Evolutionary conservation across 345 rosid genomes (phyloP).

Genomic region (Lumnitzera racemosa): DNA sequence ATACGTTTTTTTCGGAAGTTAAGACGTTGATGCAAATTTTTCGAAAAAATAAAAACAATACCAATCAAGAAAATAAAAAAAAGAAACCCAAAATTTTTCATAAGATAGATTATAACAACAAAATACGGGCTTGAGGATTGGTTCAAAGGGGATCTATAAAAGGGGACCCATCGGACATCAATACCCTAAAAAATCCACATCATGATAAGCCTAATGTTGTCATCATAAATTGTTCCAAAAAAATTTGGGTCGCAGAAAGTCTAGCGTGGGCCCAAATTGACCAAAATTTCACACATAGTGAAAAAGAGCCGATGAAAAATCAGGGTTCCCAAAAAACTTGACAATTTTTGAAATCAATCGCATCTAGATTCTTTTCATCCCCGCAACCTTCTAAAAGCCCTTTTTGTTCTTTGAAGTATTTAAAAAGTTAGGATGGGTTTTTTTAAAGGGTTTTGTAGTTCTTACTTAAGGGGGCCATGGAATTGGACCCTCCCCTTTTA

Average conservation of each 20-base stretch:
- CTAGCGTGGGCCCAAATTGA: slow-evolving; percentile 56
- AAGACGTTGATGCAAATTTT: too few relatives aligned
- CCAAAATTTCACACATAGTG: slow-evolving; percentile 31
- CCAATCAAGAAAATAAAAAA: too few relatives aligned
- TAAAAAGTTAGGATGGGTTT: slow-evolving; percentile 58
- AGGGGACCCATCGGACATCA: slow-evolving; percentile 35
- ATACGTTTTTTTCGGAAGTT: too few relatives aligned
- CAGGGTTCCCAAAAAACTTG: slow-evolving; percentile 39
- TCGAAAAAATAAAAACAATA: too few relatives aligned
- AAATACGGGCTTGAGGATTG: slow-evolving; percentile 40
- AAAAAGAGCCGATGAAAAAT: slow-evolving; percentile 28
- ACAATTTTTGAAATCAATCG: slow-evolving; percentile 42
- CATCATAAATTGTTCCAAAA: slow-evolving; percentile 47
- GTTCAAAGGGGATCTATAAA: slow-evolving; percentile 29
- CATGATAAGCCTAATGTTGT: slow-evolving; percentile 45
- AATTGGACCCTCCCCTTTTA: slow-evolving; percentile 46
- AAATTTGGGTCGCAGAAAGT: slow-evolving; percentile 25
- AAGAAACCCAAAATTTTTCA: too few relatives aligned
- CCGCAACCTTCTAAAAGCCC: slow-evolving; percentile 45
- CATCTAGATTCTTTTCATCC: slow-evolving; percentile 37
- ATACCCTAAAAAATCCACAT: slow-evolving; percentile 27
- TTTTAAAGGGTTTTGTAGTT: slow-evolving; percentile 38
- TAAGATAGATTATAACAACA: too few relatives aligned
- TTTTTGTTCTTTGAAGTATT: slow-evolving; percentile 68
- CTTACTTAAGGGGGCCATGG: slow-evolving; percentile 52